Evolutionary conservation across 805 yeast species (phyloP), one percentile per base, ranked within the genome.

Genomic region (Candida parachauliodes): DNA sequence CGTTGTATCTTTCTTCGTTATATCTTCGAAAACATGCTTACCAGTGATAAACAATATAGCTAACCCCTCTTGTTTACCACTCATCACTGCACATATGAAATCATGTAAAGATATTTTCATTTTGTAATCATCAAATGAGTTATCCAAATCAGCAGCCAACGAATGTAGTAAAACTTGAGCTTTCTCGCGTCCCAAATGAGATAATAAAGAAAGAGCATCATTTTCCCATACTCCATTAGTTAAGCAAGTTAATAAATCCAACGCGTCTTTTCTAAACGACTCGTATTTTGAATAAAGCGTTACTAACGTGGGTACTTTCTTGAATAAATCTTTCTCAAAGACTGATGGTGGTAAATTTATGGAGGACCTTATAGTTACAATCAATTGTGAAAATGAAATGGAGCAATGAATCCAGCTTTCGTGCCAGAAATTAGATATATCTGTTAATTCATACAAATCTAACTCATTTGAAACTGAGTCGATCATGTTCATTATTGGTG

Each of bases 21-120:
- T 47, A 29, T 63, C 66, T 3, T 64, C 63, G 40, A 66, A 68
- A n/a, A 71, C 69, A 45, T 71, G 72, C 54, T 72, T 52, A 16
- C 87, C 79, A 17, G 84, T 81, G 23, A 84, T 68, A 45, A 85
- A 78, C 18, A 81, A 65, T 33, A 82, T 78, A 0, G 89, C 72
- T n/a, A 85, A 57, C 2, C 93, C 94, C 54, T 84, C 86, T 55
- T 85, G 93, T 32, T 77, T 76, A 4, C 86, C 83, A 41, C 73
- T 77, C 74, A 83, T 70, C 3, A 83, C 77, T 0, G 85, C 69
- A 17, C 87, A 72, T 37, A 85, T 74, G 43, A 85, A 81, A 39
- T 74, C 77, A 51, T 79, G 82, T 10, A 82, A 55, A 6, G 74
- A 62, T 22, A 77, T 71, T 42, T 77, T 75, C 32, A 80, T 59